Evolutionary conservation across 2,329 filamentous ascomycete genomes (phyloP), one percentile per base, ranked within the genome.

Genomic region (Mycosphaerelloides madeirae): DNA sequence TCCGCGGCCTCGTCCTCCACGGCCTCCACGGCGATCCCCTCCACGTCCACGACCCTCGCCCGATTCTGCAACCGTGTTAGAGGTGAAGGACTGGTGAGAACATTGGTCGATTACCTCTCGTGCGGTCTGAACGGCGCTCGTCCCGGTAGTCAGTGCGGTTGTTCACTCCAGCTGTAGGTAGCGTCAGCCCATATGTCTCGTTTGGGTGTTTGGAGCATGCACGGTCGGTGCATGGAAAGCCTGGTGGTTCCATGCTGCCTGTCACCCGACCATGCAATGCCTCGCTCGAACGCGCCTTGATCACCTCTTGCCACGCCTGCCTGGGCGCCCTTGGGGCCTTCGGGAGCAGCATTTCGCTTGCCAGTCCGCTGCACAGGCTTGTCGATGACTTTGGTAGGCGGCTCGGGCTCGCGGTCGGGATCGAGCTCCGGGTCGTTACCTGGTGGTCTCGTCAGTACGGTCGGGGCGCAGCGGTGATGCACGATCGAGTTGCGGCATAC

Each of bases 361-460:
- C 79, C 80, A 68, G 79, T 79, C 70, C 88, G 84, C 64, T 81
- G 75, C 58, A 77, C 72, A 57, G 82, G 80, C 82, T 93, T 95
- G 71, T 95, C 88, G 67, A 93, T 80, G 68, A 87, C 85, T 81
- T 88, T 93, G 63, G 87, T 83, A 63, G 89, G 90, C 68, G 84
- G 84, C 62, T 81, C 76, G 64, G 84, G 81, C 58, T 79, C 77
- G 73, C 83, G 82, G 73, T 91, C 87, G 68, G 80, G 79, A 69
- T 83, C 80, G 66, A 80, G 76, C 67, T 84, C 81, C 59, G 77
- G 79, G 68, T 84, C 80, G 70, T 84, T 84, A 70, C 81, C 81
- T 68, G 57, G 55, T 48, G 53, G 51, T 34, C 52, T 55, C 48
- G 50, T 60, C 36, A 55, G 52, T 53, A 48, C 9, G 31, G 33